Evolutionary conservation across 2,329 filamentous ascomycete species (phyloP), one percentile per base, ranked within the genome.

Genomic region (Epicoccum sorghinum): DNA sequence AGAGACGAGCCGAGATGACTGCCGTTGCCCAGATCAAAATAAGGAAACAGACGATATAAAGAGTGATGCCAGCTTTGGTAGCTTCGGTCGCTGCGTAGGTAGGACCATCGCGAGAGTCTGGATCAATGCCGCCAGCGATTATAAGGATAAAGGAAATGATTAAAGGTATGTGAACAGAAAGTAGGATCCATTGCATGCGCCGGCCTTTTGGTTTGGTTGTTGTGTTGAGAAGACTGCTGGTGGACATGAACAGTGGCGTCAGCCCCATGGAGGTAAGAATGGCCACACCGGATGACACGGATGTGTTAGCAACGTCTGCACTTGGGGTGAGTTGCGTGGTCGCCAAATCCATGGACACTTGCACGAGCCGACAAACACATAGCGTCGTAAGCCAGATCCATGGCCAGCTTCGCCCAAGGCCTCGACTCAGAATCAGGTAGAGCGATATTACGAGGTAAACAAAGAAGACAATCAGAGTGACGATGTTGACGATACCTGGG

Each of bases 161-260:
- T 18, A 73, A 58, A 6, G 71, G 71, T 39, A 73, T 59, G 41
- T 73, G 67, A 1, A 71, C 56, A 14, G 69, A 58, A 8, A 73
- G 58, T 29, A 73, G 60, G 45, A 73, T 67, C 71, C 71, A 73
- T 61, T 73, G 71, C 71, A 73, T 73, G 38, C 70, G 67, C 27
- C 71, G 61, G 38, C 71, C 71, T 49, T 73, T 73, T 9, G 71
- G 71, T 38, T 66, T 57, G 4, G 66, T 64, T 1, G 70, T 73
- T 5, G 67, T 59, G 55, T 73, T 73, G 47, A 73, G 66, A 14
- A 73, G 58, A 48, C 66, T 70, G 49, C 65, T 60, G 7, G 71
- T 73, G 4, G 69, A 58, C 71, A 73, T 72, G 52, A 73, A 73
- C 49, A 73, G 52, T 12, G 71, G 70, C 25, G 71, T 73, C 44